Percentiles rank a stretch among this genome's conserved stretches.
phyloP scores from a whole-genome alignment of 2,329 filamentous ascomycete species.

The Tolypocladium ophioglossoides region DNA sequence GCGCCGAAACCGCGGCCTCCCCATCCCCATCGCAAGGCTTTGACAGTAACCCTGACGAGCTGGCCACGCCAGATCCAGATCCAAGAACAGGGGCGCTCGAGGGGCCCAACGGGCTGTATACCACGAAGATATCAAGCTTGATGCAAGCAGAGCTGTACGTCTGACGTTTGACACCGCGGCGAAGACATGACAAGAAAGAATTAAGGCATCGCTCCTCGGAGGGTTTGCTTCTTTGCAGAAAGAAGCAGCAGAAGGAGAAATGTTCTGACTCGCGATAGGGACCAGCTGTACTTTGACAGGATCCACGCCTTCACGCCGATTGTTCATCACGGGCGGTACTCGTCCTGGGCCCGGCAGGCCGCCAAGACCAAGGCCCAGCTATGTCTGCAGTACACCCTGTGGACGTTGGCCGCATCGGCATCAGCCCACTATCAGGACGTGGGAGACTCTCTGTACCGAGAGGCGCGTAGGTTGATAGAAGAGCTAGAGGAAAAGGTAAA shows the following conservation, averaged over 20 bases:
- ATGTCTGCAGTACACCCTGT: slow-evolving; percentile 24
- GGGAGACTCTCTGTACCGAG: slow-evolving; percentile 4
- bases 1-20: not conserved
- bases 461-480: slow-evolving; percentile 4
- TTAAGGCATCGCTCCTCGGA: not conserved
- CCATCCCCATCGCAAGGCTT: not conserved
- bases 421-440: slow-evolving; percentile 18
- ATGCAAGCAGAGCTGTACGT: slow-evolving; percentile 7
- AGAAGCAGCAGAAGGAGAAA: not conserved
- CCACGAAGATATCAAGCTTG: not conserved
- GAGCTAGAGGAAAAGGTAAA: slow-evolving; percentile 2
- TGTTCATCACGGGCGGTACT: slow-evolving; percentile 8
- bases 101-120: not conserved
- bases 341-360: slow-evolving; percentile 3
- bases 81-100: not conserved
- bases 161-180: not conserved
- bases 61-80: not conserved
- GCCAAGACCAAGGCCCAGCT: slow-evolving; percentile 1
- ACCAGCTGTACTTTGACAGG: slow-evolving; percentile 11
- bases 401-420: slow-evolving; percentile 21
- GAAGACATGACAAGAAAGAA: not conserved
- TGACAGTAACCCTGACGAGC: not conserved
- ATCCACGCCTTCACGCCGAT: slow-evolving; percentile 9
- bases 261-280: not conserved
- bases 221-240: not conserved